phyloP scores from a whole-genome alignment of 106 monocot genomes.

The Cymbidium sinense region DNA sequence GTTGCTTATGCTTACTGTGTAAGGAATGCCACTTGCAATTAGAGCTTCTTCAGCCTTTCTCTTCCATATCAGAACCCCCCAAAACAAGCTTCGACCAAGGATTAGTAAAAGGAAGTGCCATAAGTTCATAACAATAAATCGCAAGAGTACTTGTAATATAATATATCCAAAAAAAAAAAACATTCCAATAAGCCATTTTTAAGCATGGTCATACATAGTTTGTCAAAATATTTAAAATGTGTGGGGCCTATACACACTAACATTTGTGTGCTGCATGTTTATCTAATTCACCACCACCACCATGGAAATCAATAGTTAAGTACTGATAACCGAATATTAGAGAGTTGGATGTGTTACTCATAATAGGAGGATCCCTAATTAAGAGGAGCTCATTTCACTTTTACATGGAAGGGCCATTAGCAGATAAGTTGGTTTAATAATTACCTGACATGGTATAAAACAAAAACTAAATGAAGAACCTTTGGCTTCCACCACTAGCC shows the following conservation, averaged over 20 bases:
- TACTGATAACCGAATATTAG: not conserved
- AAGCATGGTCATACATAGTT: not conserved
- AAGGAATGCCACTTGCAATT: conserved; percentile 80
- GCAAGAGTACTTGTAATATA: not conserved
- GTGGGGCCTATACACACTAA: not conserved
- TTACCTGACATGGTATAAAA: not conserved
- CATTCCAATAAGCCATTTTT: no score
- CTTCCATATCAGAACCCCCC: conserved; percentile 93
- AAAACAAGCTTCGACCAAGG: conserved; percentile 67
- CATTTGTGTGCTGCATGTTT: not conserved
- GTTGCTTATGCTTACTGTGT: conserved; percentile 53
- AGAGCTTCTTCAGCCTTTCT: conserved; percentile 91
- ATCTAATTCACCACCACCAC: not conserved
- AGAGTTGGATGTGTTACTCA: no score
- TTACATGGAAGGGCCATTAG: not conserved
- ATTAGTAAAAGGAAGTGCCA: not conserved
- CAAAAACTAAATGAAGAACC: not conserved
- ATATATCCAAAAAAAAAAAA: no score
- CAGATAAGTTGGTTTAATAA: not conserved
- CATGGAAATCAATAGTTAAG: not conserved
- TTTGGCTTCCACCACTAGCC: not conserved
- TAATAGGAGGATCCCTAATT: not conserved
- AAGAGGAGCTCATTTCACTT: not conserved
- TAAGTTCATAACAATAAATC: not conserved
- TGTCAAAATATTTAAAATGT: no score